Percentiles rank a stretch among this genome's conserved stretches.
These are phyloP conservation scores for Emmonsiellopsis sp. DNA, from an alignment of 2,329 filamentous ascomycete species.

Conservation along the genomic window DNA sequence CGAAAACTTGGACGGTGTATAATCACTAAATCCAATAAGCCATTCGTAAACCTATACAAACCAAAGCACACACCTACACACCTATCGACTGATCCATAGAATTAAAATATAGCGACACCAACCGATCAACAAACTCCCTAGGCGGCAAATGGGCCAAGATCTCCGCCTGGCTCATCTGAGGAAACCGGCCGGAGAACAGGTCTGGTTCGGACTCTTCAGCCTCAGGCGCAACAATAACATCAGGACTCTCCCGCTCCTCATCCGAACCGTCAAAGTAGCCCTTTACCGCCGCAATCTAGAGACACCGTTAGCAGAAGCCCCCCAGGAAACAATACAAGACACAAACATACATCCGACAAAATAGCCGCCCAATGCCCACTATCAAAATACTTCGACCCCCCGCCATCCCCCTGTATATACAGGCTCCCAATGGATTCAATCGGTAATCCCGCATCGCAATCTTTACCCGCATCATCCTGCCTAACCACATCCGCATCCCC, in stretches of 20 bases:
- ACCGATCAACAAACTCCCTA: constrained; percentile 15
- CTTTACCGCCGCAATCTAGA: background rate
- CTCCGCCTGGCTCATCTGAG: constrained; percentile 20
- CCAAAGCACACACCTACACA: constrained; percentile 8
- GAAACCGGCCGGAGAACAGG: constrained; percentile 1
- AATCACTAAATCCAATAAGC: constrained; percentile 13
- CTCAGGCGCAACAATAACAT: background rate
- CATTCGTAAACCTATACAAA: constrained; percentile 16
- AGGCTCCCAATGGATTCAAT: constrained; percentile 50
- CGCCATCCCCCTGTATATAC: constrained; percentile 29
- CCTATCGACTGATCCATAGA: constrained; percentile 19
- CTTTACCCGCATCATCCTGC: constrained; percentile 19
- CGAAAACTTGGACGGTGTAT: constrained; percentile 21
- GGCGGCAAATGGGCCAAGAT: constrained; percentile 19
- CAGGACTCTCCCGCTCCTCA: background rate
- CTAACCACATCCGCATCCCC: constrained; percentile 29
- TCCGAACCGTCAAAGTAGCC: background rate
- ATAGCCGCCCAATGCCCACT: constrained; percentile 2
- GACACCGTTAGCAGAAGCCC: background rate
- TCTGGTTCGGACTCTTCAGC: background rate
- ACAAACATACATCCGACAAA: background rate
- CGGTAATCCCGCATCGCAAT: constrained; percentile 43
- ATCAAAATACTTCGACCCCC: background rate
- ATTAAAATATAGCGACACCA: constrained; percentile 26
- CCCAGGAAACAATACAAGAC: background rate